These are phyloP conservation scores for Coemansia sp. DNA, from an alignment of 192 early-diverging fungal species.

Conservation along the genomic window DNA sequence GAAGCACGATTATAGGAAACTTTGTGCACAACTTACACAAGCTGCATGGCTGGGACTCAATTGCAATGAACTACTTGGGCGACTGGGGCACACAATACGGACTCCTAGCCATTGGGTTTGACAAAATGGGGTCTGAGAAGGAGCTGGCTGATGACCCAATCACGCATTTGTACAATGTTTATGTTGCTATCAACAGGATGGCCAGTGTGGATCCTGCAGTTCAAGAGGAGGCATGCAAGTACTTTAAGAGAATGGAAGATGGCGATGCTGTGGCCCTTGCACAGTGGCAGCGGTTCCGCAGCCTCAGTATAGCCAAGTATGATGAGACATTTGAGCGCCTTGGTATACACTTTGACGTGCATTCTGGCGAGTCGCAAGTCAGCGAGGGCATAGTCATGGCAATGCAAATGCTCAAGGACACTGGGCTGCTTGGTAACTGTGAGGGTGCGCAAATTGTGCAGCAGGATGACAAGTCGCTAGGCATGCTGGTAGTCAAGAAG, in stretches of 20 bases:
- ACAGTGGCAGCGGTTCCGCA: constrained; percentile 86
- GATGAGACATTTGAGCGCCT: constrained; percentile 84
- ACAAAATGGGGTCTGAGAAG: constrained; percentile 76
- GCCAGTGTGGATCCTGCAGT: constrained; percentile 64
- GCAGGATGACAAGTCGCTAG: constrained; percentile 81
- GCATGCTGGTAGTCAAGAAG: constrained; percentile 78
- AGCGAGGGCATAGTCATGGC: constrained; percentile 66
- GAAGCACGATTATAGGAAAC: constrained; percentile 97
- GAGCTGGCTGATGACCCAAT: constrained; percentile 82
- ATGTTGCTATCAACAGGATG: constrained; percentile 80
- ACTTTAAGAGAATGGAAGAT: constrained; percentile 94
- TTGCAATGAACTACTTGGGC: constrained; percentile 95
- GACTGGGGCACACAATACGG: constrained; percentile 99
- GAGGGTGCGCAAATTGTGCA: constrained; percentile 86
- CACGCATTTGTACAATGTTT: constrained; percentile 87
- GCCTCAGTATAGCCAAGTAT: constrained; percentile 88
- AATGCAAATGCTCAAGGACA: constrained; percentile 68
- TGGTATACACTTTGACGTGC: constrained; percentile 87
- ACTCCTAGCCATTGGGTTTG: constrained; percentile 86
- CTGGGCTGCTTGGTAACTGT: constrained; percentile 64
- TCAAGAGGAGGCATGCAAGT: constrained; percentile 81
- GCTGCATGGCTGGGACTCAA: constrained; percentile 83
- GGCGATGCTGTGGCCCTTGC: constrained; percentile 75
- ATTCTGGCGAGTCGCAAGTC: constrained; percentile 94
- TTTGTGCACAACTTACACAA: constrained; percentile 82